Base-by-base conservation (phyloP, 139 green algal species). In the Tetradesmus lagerheimii region DNA sequence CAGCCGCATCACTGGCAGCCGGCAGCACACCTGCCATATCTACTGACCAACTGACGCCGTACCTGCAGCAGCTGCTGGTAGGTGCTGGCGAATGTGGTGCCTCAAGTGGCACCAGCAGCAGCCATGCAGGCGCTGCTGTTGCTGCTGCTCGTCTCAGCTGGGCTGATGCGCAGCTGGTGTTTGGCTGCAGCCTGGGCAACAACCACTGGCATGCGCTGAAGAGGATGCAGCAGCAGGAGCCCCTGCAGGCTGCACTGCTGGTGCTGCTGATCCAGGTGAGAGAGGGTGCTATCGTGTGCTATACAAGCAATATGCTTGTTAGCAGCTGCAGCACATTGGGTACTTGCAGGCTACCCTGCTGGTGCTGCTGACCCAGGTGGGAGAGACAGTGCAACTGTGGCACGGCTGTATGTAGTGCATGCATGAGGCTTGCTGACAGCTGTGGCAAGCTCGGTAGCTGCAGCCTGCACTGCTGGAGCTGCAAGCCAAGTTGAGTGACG, bases 141-240 rank as follows among this genome's bases (percentile, higher is more conserved):
- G 57, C 14, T 62, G 41, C 20, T 53, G 37, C 27, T 79, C n/a
- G 71, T 35, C 23, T 79, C 82, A 79, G 71, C n/a, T 86, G 47
- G 81, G 31, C 47, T 76, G 81, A 74, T 76, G 81, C 39, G 31
- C 31, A 38, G 64, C 45, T 76, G 20, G 47, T 74, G 12, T 75
- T 86, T 50, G 81, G 79, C 25, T 50, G 53, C 18, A 12, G 79
- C 41, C 27, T 85, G 79, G 79, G 79, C 27, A 37, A 11, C 25
- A 85, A 67, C 45, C 64, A 45, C 47, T 86, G 80, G 80, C 8
- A 31, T 9, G n/a, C n/a, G 11, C 27, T 86, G 45, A 86, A 86
- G 80, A 57, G 37, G 45, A 15, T 87, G 82, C 53, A 78, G 53
- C 53, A 57, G 57, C 82, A 87, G 82, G 27, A 77, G 34, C 50